Evolutionary conservation across 2,329 filamentous ascomycete genomes (phyloP).

Genomic region (Pseudogymnoascus verrucosus): DNA sequence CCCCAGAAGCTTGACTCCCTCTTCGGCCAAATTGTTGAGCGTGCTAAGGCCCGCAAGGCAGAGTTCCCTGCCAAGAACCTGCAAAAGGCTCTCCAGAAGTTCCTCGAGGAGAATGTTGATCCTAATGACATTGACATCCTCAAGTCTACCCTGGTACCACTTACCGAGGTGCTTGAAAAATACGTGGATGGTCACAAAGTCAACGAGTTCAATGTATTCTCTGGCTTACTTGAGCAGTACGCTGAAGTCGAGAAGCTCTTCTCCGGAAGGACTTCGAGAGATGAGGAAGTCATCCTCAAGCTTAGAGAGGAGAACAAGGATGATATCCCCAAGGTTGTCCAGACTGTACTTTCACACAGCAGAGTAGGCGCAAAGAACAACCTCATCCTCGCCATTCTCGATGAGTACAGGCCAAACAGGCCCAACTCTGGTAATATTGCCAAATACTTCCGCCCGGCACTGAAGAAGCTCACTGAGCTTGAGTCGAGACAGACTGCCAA

Average conservation of each 20-base stretch:
- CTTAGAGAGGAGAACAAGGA: conserved; percentile 97
- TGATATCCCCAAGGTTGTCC: conserved; percentile 73
- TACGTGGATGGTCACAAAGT: conserved; percentile 85
- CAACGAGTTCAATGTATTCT: conserved; percentile 80
- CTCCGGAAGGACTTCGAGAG: conserved; percentile 72
- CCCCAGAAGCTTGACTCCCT: conserved; percentile 81
- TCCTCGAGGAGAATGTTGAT: conserved; percentile 77
- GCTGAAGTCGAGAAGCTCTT: conserved; percentile 79
- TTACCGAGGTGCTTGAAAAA: conserved; percentile 67
- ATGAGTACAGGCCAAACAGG: conserved; percentile 92
- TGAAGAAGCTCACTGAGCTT: conserved; percentile 83
- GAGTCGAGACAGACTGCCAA: conserved; percentile 79
- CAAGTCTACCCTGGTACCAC: conserved; percentile 62
- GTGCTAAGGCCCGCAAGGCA: conserved; percentile 63
- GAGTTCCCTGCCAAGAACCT: conserved; percentile 93
- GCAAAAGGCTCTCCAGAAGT: conserved; percentile 74
- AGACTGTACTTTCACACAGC: conserved; percentile 88
- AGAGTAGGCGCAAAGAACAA: conserved; percentile 91
- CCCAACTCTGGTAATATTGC: conserved; percentile 80
- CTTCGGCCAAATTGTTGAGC: conserved; percentile 79
- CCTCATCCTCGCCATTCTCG: conserved; percentile 80
- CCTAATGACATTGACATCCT: conserved; percentile 66
- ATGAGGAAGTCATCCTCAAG: conserved; percentile 88
- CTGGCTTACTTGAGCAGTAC: conserved; percentile 71
- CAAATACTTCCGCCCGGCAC: conserved; percentile 75